phyloP scores from a whole-genome alignment of 2,329 filamentous ascomycete genomes.

The Calonectria hawksworthii region DNA sequence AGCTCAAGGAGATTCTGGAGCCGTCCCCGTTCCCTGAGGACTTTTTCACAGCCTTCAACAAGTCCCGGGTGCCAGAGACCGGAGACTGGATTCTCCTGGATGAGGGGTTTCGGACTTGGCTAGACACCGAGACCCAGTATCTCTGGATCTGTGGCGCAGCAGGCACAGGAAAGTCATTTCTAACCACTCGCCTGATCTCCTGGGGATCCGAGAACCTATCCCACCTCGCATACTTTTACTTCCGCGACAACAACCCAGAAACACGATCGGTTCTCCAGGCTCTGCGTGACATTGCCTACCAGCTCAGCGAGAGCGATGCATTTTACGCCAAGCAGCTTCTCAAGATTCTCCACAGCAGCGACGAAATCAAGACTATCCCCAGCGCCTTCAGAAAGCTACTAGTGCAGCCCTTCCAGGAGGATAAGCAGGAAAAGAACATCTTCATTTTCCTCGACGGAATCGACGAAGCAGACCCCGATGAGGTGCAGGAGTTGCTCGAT shows the following conservation, averaged over 20 bases:
- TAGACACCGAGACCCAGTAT: conserved; percentile 53
- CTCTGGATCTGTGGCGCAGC: conserved; percentile 61
- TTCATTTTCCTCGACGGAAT: conserved; percentile 63
- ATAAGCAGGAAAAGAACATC: conserved; percentile 50
- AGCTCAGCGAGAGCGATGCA: conserved; percentile 61
- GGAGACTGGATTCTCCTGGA: conserved; percentile 63
- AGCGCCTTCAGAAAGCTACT: conserved; percentile 60
- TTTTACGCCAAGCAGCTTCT: conserved; percentile 59
- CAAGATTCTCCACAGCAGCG: conserved; percentile 49
- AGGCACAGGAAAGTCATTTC: conserved; percentile 62
- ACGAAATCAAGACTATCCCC: conserved; percentile 59
- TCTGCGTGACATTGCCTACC: conserved; percentile 61
- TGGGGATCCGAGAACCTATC: conserved; percentile 54
- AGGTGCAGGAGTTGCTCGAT: conserved; percentile 54
- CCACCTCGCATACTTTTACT: conserved; percentile 61
- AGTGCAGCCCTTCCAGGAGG: conserved; percentile 53
- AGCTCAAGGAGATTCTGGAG: conserved; percentile 55
- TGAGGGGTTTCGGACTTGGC: conserved; percentile 55
- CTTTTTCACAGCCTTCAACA: conserved; percentile 56
- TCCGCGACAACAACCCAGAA: conserved; percentile 61
- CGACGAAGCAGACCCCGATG: conserved; percentile 58
- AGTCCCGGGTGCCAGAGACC: conserved; percentile 56
- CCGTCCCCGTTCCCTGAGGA: conserved; percentile 61
- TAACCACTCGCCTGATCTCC: conserved; percentile 59
- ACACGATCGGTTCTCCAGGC: conserved; percentile 61